A percentile compares a stretch with the other conserved stretches of the same genome.
phyloP scores from a whole-genome alignment of 2,329 filamentous ascomycete genomes.

The Triangularia verruculosa region DNA sequence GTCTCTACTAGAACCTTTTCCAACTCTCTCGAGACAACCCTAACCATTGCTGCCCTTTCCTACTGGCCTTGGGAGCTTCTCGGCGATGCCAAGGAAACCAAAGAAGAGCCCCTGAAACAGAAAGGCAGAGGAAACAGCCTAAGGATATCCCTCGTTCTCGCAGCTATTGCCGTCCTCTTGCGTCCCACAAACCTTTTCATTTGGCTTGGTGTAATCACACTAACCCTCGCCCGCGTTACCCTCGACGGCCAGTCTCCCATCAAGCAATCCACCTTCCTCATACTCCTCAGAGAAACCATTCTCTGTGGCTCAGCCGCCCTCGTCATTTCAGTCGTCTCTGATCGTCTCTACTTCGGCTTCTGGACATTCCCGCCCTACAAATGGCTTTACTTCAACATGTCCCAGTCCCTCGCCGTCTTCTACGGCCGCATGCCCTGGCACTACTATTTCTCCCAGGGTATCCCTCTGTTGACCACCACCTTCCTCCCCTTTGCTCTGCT shows the following conservation, averaged over 20 bases:
- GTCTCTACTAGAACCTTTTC: slow-evolving; percentile 90
- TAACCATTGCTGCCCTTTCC: slow-evolving; percentile 76
- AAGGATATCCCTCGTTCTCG: slow-evolving; percentile 66
- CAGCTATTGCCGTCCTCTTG: slow-evolving; percentile 78
- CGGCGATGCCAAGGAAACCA: slow-evolving; percentile 37
- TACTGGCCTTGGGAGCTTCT: slow-evolving; percentile 84
- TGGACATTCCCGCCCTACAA: slow-evolving; percentile 88
- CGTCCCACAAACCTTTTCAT: slow-evolving; percentile 87
- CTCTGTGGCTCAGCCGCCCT: slow-evolving; percentile 64
- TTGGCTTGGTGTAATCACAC: slow-evolving; percentile 66
- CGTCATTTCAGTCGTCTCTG: slow-evolving; percentile 61
- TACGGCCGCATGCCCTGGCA: slow-evolving; percentile 89
- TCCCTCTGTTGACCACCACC: slow-evolving; percentile 82
- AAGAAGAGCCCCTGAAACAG: slow-evolving; percentile 37
- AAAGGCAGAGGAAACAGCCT: slow-evolving; percentile 40
- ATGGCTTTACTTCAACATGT: slow-evolving; percentile 88
- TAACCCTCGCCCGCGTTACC: slow-evolving; percentile 40
- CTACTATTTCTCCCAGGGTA: slow-evolving; percentile 88
- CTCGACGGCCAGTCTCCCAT: slow-evolving; percentile 42
- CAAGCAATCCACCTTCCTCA: slow-evolving; percentile 41
- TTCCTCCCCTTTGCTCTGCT: slow-evolving; percentile 71
- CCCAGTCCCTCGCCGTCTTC: slow-evolving; percentile 83
- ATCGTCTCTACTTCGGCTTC: slow-evolving; percentile 74
- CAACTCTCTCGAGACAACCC: slow-evolving; percentile 86
- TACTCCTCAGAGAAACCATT: slow-evolving; percentile 61